These are phyloP conservation scores for Raddia guianensis DNA, from an alignment of 176 grass and related monocot species.

Conservation along the genomic window DNA sequence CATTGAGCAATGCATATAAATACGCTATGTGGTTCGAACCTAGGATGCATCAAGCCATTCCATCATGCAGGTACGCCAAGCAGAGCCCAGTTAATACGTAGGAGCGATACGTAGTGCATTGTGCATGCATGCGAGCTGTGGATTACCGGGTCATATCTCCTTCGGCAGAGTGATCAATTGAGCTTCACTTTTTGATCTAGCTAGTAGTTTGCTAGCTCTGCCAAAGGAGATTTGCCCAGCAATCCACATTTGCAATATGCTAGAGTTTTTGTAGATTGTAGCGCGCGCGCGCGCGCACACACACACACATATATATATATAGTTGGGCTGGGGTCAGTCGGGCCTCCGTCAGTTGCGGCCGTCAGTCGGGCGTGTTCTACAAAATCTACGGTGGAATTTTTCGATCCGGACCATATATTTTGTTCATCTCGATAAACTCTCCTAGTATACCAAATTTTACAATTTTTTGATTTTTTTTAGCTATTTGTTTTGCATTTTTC, in stretches of 20 bases:
- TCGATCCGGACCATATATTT: too few relatives aligned
- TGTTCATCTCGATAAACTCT: too few relatives aligned
- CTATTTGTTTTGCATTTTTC: too few relatives aligned
- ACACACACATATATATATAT: too few relatives aligned
- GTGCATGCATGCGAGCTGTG: slow-evolving; percentile 26
- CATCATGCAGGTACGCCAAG: slow-evolving; percentile 25
- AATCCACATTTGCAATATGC: slow-evolving; percentile 48
- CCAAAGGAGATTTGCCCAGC: slow-evolving; percentile 84
- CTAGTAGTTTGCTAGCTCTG: slow-evolving; percentile 19
- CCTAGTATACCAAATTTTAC: too few relatives aligned
- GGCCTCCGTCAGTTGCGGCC: too few relatives aligned
- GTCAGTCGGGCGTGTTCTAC: too few relatives aligned
- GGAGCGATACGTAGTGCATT: background rate
- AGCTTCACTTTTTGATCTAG: background rate
- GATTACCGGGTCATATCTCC: slow-evolving; percentile 59
- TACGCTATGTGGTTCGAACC: slow-evolving; percentile 20
- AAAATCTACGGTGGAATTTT: too few relatives aligned
- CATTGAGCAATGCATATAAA: slow-evolving; percentile 45
- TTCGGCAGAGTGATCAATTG: slow-evolving; percentile 45
- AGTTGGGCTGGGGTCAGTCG: too few relatives aligned
- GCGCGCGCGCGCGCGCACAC: too few relatives aligned
- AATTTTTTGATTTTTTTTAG: too few relatives aligned
- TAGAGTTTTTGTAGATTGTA: too few relatives aligned
- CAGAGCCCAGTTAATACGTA: background rate
- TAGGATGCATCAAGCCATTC: slow-evolving; percentile 34